Percentiles rank a stretch among this genome's conserved stretches.
phyloP scores from a whole-genome alignment of 306 rosid species.

The Cucumis sativus region DNA sequence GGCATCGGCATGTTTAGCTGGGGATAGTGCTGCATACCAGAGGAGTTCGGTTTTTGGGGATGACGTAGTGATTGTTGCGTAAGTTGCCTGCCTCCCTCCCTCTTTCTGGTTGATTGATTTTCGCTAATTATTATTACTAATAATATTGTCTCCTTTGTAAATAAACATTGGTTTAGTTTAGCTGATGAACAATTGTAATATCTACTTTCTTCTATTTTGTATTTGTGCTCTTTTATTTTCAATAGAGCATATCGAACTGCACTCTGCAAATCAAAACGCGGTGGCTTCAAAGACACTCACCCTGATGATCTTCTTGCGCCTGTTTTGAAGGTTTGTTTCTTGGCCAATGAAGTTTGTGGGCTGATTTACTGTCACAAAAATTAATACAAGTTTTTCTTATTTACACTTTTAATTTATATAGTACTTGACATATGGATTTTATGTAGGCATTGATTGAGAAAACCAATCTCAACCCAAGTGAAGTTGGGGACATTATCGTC shows the following conservation, averaged over 20 bases:
- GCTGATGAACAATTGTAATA: not conserved
- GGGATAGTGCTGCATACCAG: conserved; percentile 86
- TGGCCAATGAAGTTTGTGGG: not conserved
- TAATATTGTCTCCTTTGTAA: not conserved
- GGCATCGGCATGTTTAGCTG: conserved; percentile 80
- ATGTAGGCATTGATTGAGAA: conserved; percentile 66
- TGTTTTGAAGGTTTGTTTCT: conserved; percentile 60
- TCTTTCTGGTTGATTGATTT: not conserved
- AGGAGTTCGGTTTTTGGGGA: conserved; percentile 61
- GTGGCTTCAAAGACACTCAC: conserved; percentile 80
- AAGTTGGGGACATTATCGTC: conserved; percentile 91
- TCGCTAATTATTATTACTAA: not conserved
- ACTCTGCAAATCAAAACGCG: conserved; percentile 77
- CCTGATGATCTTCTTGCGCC: conserved; percentile 94
- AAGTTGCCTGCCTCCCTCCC: conserved; percentile 23
- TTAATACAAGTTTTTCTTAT: not conserved
- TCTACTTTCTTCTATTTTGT: not conserved
- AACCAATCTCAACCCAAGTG: conserved; percentile 71
- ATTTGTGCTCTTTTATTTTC: not conserved
- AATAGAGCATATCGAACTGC: conserved; percentile 76
- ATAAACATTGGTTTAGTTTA: not conserved
- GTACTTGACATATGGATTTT: not conserved
- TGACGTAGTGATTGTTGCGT: conserved; percentile 94
- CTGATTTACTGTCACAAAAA: not conserved
- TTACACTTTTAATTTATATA: not conserved